Base-by-base conservation (phyloP, 805 yeast genomes). In the Candida golubevii region DNA sequence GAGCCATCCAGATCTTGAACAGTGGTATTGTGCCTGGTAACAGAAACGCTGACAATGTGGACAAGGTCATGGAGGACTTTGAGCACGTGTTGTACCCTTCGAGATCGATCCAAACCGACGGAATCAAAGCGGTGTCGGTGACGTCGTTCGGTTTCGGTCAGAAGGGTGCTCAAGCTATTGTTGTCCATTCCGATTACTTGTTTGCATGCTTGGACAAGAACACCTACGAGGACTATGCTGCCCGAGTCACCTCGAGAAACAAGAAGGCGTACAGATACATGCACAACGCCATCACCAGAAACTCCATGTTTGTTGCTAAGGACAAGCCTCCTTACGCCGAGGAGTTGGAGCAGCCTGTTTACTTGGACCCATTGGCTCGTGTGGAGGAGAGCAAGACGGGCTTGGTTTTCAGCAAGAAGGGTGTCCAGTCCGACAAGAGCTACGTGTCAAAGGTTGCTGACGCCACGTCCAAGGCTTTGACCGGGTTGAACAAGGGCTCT, bases 101-200 rank as follows among this genome's bases (percentile, higher is more conserved):
- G 26, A 85, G 93, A 67, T 74, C 95, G 26, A 79, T 93, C 62
- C 87, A 86, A 73, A 93, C 99, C 38, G 96, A 90, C 66, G 98
- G 99, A 66, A 78, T 93, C 65, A 93, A 91, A 77, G 99, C 99
- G 48, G 95, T 87, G 45, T 87, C 97, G 33, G 82, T 93, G 39
- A 93, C 98, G 6, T 93, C 99, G 2, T 93, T 93, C 66, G 99
- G 99, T 67, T 93, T 93, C 67, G 99, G 99, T 66, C 99, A 93
- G 75, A 93, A 93, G 78, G 99, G 99, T 74, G 99, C 89, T 45
- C 96, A 89, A 69, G 97, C 96, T 38, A 71, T 93, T 65, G 85
- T 82, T 45, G 77, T 93, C 52, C 95, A 91, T 72, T 86, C 97
- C 49, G 97, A 91, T 70, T 93, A 89, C 79, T 77, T 95, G 69